Percentiles rank a stretch among this genome's conserved stretches.
These are phyloP conservation scores for Zalaria obscura DNA, from an alignment of 2,329 filamentous ascomycete genomes.

Conservation along the genomic window DNA sequence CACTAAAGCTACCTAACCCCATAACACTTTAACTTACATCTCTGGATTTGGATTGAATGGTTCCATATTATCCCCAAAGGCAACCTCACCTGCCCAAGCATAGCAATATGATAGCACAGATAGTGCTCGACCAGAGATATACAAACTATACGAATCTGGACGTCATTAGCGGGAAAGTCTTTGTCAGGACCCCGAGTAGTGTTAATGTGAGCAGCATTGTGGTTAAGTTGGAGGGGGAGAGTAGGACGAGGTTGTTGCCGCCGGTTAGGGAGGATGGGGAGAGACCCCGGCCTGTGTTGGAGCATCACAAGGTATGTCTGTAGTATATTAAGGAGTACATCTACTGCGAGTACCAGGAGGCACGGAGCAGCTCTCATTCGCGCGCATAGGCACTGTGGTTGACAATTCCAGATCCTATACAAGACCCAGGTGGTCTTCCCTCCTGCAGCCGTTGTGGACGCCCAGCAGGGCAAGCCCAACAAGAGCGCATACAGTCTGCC, in stretches of 20 bases:
- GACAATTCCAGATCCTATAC: conserved; percentile 49
- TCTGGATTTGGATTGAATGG: no score
- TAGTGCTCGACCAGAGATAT: conserved; percentile 18
- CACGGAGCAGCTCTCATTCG: neutral
- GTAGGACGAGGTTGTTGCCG: conserved; percentile 49
- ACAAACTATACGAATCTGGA: conserved; percentile 56
- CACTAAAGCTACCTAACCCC: no score
- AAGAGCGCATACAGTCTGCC: conserved; percentile 44
- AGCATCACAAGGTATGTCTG: conserved; percentile 33
- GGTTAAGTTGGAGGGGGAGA: conserved; percentile 75
- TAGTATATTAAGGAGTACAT: neutral
- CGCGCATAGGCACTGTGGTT: neutral
- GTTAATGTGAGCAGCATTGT: conserved; percentile 42
- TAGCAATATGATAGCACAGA: conserved; percentile 13
- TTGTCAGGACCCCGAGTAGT: conserved; percentile 27
- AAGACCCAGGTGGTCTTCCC: conserved; percentile 61
- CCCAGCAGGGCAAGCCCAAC: conserved; percentile 8
- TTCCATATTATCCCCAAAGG: no score
- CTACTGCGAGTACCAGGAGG: no score
- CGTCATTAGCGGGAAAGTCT: conserved; percentile 45
- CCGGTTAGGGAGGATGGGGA: conserved; percentile 25
- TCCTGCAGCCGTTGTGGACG: conserved; percentile 29
- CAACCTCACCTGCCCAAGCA: no score
- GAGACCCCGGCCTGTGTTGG: conserved; percentile 32
- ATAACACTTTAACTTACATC: no score